Base-by-base conservation (phyloP, 2,329 filamentous ascomycete genomes). In the Aspergillus sp. region DNA sequence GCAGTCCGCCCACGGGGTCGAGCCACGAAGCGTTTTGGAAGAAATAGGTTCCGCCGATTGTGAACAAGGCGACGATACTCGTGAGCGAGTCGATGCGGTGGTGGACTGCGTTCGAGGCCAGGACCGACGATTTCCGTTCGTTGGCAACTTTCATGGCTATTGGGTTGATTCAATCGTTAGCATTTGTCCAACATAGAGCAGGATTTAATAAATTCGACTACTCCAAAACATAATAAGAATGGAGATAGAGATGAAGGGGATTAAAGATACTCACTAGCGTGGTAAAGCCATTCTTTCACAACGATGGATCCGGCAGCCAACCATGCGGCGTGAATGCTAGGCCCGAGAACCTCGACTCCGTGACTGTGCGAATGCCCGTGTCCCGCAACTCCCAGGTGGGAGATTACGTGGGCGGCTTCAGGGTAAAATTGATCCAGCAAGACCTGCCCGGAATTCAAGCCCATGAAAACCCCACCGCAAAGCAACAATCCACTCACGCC, bases 21-120 rank as follows among this genome's bases (percentile, higher is more conserved):
- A 98, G 83, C 93, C 95, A 98, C 31, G 90, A 86, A 55, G 94
- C 93, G 70, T 93, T 89, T 58, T 88, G 84, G 65, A 97, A 83
- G 55, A 96, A 82, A 75, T 98, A 96, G 52, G 93, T 92, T 49
- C 92, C 93, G 18, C 92, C 86, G 69, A 99, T 96, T 24, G 91
- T 94, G 58, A 90, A 83, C 31, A 98, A 84, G 2, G 95, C 96
- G 57, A 98, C 95, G 68, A 98, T 90, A 65, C 94, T 94, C 1
- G 95, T 99, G 58, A 97, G 84, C 59, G 92, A 96, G 77, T 99
- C 95, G 73, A 99, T 89, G 61, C 95, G 91, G 80, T 98, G 95
- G 78, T 99, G 95, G 65, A 98, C 85, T 60, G 95, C 94, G 73
- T 99, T 99, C 59, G 93, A 97, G 45, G 94, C 93, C 24, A 99